A percentile compares a stretch with the other conserved stretches of the same genome.
These are phyloP conservation scores for Crithidia sp. DNA, from an alignment of 208 protist genomes.

Conservation along the genomic window DNA sequence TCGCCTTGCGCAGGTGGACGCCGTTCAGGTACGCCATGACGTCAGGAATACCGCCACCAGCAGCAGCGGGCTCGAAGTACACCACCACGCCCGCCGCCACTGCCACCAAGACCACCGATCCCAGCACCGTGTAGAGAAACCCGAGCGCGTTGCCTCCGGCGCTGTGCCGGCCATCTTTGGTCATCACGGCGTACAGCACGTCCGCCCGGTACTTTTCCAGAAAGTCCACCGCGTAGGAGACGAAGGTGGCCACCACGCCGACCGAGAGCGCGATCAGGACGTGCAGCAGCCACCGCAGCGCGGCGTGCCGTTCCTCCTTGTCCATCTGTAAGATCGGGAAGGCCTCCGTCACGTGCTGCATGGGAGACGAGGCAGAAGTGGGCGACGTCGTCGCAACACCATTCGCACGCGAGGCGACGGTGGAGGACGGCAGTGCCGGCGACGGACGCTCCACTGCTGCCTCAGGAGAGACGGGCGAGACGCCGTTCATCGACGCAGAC, in stretches of 20 bases:
- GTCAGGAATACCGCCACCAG: slow-evolving; percentile 89
- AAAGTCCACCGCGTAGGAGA: slow-evolving; percentile 72
- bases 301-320: slow-evolving; percentile 55
- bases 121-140: slow-evolving; percentile 53
- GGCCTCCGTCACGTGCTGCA: slow-evolving; percentile 15
- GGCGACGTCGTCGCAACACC: neutral
- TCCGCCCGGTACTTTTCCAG: slow-evolving; percentile 61
- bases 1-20: slow-evolving; percentile 88
- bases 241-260: slow-evolving; percentile 68
- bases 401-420: neutral
- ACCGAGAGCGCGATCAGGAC: slow-evolving; percentile 86
- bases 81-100: slow-evolving; percentile 74
- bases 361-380: neutral
- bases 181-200: slow-evolving; percentile 50
- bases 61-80: slow-evolving; percentile 84
- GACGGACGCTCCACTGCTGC: neutral
- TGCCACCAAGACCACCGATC: slow-evolving; percentile 54
- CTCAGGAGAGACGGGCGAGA: slow-evolving; percentile 14
- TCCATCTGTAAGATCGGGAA: slow-evolving; percentile 44
- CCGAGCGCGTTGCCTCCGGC: slow-evolving; percentile 43
- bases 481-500: slow-evolving; percentile 6
- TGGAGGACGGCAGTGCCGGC: neutral
- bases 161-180: neutral
- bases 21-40: slow-evolving; percentile 95
- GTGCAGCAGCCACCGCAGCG: slow-evolving; percentile 84